phyloP scores from a whole-genome alignment of 495 filamentous ascomycete species.

The Sordaria brevicollis region DNA sequence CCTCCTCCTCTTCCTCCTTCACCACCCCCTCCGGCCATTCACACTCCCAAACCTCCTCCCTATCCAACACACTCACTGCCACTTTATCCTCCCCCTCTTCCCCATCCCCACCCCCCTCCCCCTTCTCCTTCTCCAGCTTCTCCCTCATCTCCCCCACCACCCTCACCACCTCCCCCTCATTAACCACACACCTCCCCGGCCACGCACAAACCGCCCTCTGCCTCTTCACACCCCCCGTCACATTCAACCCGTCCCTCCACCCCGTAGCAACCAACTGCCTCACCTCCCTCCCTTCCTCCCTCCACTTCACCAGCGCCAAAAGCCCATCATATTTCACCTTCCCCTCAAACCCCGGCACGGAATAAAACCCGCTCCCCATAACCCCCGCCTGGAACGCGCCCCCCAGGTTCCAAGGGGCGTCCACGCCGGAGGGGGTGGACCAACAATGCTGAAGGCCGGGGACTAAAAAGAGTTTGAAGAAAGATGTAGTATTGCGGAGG shows the following conservation, averaged over 20 bases:
- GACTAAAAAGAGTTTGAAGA: conserved; percentile 30
- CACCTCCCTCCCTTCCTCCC: conserved; percentile 33
- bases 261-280: conserved; percentile 35
- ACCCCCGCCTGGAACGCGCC: conserved; percentile 25
- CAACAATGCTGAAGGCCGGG: conserved; percentile 36
- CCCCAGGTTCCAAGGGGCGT: conserved; percentile 38
- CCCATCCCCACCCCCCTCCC: neutral
- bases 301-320: conserved; percentile 43
- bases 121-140: neutral
- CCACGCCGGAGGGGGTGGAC: conserved; percentile 16
- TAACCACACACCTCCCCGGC: conserved; percentile 24
- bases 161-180: neutral
- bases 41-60: neutral
- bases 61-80: neutral
- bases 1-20: too few relatives aligned
- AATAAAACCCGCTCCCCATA: conserved; percentile 10
- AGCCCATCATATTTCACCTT: conserved; percentile 36
- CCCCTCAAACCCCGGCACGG: conserved; percentile 29
- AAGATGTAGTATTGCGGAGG: conserved; percentile 5
- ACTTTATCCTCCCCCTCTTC: too few relatives aligned
- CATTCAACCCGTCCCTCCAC: conserved; percentile 24
- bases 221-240: conserved; percentile 22
- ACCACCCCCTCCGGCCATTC: neutral
- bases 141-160: neutral
- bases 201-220: conserved; percentile 38